phyloP scores from a whole-genome alignment of 192 early-diverging fungal species.

The Geranomyces michiganensis region DNA sequence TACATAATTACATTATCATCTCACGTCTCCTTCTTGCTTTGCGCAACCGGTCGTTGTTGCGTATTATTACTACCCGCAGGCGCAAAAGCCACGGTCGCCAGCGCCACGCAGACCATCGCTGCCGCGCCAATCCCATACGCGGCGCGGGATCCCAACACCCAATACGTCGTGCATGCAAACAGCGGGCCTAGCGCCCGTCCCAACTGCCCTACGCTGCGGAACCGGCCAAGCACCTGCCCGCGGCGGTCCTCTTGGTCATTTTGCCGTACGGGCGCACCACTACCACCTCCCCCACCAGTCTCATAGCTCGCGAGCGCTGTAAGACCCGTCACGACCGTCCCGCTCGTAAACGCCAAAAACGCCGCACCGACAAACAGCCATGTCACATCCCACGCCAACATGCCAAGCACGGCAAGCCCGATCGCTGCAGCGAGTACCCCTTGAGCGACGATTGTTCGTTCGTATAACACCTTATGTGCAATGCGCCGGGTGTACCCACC shows the following conservation, averaged over 20 bases:
- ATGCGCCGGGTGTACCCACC: slow-evolving; percentile 89
- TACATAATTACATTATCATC: no score
- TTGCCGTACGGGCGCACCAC: background rate
- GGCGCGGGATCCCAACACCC: slow-evolving; percentile 54
- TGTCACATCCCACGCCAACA: slow-evolving; percentile 41
- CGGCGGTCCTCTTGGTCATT: slow-evolving; percentile 40
- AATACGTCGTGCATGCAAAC: slow-evolving; percentile 84
- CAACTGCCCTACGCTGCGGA: slow-evolving; percentile 87
- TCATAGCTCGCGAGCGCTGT: slow-evolving; percentile 70
- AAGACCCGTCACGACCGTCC: slow-evolving; percentile 92
- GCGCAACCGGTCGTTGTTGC: no score
- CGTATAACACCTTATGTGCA: slow-evolving; percentile 60
- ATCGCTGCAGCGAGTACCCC: slow-evolving; percentile 72
- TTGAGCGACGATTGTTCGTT: slow-evolving; percentile 74
- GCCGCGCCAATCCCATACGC: slow-evolving; percentile 38
- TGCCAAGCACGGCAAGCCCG: slow-evolving; percentile 67
- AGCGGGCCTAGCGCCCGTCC: slow-evolving; percentile 89
- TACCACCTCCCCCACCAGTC: slow-evolving; percentile 13
- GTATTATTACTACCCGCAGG: no score
- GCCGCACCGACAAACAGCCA: slow-evolving; percentile 73
- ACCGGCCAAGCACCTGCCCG: slow-evolving; percentile 80
- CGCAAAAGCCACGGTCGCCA: background rate
- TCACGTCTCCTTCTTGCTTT: no score
- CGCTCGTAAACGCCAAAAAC: slow-evolving; percentile 88
- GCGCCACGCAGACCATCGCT: slow-evolving; percentile 31